Evolutionary conservation across 495 filamentous ascomycete genomes (phyloP).

Genomic region (Neohortaea acidophila): DNA sequence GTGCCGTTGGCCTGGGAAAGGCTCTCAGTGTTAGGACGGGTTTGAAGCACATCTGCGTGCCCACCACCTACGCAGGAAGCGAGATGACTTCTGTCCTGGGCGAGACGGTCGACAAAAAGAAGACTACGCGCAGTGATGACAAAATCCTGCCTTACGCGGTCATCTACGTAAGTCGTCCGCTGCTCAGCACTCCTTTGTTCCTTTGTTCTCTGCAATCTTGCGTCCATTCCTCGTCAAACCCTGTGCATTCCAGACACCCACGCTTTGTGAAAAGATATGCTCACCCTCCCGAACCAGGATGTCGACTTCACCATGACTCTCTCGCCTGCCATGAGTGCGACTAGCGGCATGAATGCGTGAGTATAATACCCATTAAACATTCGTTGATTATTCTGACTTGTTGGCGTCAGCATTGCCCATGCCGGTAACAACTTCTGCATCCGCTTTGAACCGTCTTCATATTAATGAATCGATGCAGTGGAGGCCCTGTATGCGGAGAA

Average conservation of each 20-base stretch:
- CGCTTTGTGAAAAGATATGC: too few species aligned
- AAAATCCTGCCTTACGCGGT: conserved; percentile 51
- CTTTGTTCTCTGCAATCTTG: too few species aligned
- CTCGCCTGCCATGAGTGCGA: conserved; percentile 43
- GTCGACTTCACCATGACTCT: conserved; percentile 52
- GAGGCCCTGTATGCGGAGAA: conserved; percentile 54
- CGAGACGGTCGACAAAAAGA: conserved; percentile 47
- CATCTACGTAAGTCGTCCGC: too few species aligned
- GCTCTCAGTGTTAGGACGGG: conserved; percentile 51
- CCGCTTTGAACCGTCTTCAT: neutral
- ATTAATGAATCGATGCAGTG: conserved; percentile 25
- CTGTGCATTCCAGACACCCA: too few species aligned
- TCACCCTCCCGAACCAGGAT: too few species aligned
- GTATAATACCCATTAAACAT: too few species aligned
- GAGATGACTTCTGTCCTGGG: conserved; percentile 57
- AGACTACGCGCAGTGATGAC: conserved; percentile 48
- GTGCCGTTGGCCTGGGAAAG: conserved; percentile 52
- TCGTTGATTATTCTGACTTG: too few species aligned
- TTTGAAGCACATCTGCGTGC: conserved; percentile 48
- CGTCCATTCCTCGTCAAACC: too few species aligned
- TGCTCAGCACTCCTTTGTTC: too few species aligned
- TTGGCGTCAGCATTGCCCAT: conserved; percentile 57
- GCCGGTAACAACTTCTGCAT: conserved; percentile 27
- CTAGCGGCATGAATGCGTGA: conserved; percentile 56
- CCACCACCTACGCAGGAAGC: conserved; percentile 55